Conservation (phyloP, 2,329 filamentous ascomycete genomes). For the Ascochyta koolunga region DNA sequence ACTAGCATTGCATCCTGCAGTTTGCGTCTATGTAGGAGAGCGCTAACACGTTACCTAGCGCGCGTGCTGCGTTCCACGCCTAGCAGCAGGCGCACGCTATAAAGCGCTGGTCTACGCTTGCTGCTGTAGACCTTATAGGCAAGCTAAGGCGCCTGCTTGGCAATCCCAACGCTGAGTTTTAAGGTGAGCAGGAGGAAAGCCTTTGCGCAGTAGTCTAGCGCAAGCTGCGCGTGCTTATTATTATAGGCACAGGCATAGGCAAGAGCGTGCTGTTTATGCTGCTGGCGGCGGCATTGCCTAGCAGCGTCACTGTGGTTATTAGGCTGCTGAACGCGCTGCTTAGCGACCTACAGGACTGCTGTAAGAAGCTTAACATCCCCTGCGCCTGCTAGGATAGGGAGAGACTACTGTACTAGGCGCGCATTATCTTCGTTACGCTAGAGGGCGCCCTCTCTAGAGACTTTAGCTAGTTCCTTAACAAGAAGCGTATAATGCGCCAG, state of each 20-base stretch:
- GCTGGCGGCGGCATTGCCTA: no score
- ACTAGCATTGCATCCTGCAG: not conserved
- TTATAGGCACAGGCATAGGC: constrained; percentile 21
- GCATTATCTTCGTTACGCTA: no score
- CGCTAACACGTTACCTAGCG: no score
- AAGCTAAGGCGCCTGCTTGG: constrained; percentile 5
- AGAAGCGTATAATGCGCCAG: constrained; percentile 9
- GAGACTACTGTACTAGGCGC: no score
- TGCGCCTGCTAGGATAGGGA: no score
- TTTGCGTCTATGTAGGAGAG: no score
- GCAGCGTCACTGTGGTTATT: no score
- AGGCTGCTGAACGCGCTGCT: constrained; percentile 19
- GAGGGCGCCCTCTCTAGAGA: no score
- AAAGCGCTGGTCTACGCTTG: constrained; percentile 7
- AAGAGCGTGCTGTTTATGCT: constrained; percentile 30
- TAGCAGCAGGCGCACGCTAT: no score
- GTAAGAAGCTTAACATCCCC: not conserved
- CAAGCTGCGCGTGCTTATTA: constrained; percentile 5
- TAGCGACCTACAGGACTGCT: constrained; percentile 11
- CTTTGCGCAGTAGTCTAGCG: constrained; percentile 14
- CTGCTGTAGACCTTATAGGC: not conserved
- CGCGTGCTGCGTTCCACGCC: no score
- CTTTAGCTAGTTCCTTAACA: constrained; percentile 6
- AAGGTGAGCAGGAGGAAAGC: constrained; percentile 15
- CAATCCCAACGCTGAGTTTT: constrained; percentile 6